A percentile compares a stretch with the other conserved stretches of the same genome.
Conservation (phyloP, 1,284 basidiomycete genomes). For the Xerocomus amazonicus region DNA sequence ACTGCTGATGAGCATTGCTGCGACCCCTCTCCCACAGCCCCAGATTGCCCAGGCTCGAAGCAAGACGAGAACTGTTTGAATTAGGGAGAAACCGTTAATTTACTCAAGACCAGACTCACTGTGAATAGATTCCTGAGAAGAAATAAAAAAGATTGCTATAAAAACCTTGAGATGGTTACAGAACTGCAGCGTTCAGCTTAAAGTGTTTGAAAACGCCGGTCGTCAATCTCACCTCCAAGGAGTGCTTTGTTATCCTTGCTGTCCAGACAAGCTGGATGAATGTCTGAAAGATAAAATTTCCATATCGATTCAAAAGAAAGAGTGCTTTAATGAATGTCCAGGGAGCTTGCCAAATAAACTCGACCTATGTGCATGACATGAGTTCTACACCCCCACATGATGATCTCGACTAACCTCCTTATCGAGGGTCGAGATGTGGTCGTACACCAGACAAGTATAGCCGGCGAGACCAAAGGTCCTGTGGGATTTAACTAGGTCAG, state of each 20-base stretch:
- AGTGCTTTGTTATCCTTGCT: neutral
- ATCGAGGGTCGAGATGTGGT: constrained; percentile 11
- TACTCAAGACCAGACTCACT: constrained; percentile 2
- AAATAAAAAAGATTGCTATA: neutral
- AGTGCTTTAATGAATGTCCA: constrained; percentile 11
- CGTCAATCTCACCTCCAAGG: neutral
- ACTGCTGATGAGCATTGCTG: neutral
- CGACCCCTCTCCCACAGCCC: constrained; percentile 3
- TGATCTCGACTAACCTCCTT: constrained; percentile 1
- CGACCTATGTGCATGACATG: neutral
- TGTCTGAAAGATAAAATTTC: constrained; percentile 9
- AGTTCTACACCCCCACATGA: neutral
- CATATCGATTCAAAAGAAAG: constrained; percentile 17
- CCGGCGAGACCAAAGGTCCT: constrained; percentile 4
- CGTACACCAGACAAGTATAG: constrained; percentile 12
- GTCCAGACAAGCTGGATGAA: neutral
- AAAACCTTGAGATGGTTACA: neutral
- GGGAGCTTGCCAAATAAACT: constrained; percentile 13
- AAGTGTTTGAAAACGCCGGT: too few species aligned
- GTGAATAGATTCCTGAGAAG: constrained; percentile 14
- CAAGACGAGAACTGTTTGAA: constrained; percentile 13
- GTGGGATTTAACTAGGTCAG: neutral
- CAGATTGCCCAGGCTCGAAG: constrained; percentile 18
- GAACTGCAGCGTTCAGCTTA: neutral
- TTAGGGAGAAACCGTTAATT: neutral